Conservation (phyloP, 495 filamentous ascomycete genomes). For the Tuber umbilicatum region DNA sequence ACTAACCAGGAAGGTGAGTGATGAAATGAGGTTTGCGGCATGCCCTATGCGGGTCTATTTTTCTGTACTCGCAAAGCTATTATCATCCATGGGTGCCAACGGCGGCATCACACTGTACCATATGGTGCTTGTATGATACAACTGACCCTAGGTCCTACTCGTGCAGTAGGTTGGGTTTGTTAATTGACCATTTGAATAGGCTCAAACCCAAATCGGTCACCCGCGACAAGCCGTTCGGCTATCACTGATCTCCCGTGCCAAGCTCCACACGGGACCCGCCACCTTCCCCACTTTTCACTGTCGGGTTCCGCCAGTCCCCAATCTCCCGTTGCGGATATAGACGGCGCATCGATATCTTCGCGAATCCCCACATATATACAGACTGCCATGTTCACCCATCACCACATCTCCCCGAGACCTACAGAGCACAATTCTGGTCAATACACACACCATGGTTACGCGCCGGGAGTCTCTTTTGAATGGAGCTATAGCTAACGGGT, state of each 20-base stretch:
- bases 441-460: constrained; percentile 10
- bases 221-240: not conserved
- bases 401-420: not conserved
- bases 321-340: not conserved
- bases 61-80: no score
- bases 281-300: not conserved
- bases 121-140: no score
- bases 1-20: no score
- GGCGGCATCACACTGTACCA: no score
- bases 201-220: not conserved
- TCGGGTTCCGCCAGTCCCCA: not conserved
- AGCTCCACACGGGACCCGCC: not conserved
- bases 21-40: no score
- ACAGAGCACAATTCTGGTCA: not conserved
- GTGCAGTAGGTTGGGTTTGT: no score
- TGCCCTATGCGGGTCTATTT: no score
- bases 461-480: constrained; percentile 14
- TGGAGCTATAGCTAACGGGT: constrained; percentile 43
- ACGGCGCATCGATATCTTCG: not conserved
- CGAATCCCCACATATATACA: not conserved
- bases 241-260: not conserved
- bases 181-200: no score
- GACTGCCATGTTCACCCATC: not conserved
- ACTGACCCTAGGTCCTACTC: no score
- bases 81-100: no score